Conservation (phyloP, 177 flowering plant genomes). For the Tripterygium wilfordii region DNA sequence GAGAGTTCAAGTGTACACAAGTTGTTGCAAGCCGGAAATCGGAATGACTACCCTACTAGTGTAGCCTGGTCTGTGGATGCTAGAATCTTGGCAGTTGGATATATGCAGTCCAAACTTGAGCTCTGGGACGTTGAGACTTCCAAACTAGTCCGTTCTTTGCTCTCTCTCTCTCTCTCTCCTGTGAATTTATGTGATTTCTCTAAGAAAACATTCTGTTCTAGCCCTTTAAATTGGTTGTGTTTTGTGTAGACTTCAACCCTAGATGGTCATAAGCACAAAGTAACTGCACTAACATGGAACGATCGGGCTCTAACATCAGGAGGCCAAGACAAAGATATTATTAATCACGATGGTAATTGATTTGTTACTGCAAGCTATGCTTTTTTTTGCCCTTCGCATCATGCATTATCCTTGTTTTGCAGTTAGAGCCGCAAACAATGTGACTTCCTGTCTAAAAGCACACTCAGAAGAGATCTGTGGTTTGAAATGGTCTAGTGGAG, state of each 20-base stretch:
- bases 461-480: constrained; percentile 45
- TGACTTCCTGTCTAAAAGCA: constrained; percentile 16
- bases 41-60: constrained; percentile 26
- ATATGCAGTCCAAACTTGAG: constrained; percentile 26
- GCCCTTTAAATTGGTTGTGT: not conserved
- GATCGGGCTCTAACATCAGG: constrained; percentile 39
- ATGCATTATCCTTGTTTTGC: constrained; percentile 4
- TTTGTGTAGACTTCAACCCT: constrained; percentile 27
- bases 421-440: constrained; percentile 33
- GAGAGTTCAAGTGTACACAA: not conserved
- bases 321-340: constrained; percentile 35
- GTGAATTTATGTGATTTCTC: no score
- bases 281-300: constrained; percentile 47
- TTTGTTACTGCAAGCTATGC: no score
- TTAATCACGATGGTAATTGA: constrained; percentile 46
- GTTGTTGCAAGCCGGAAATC: constrained; percentile 14
- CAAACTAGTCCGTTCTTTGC: constrained; percentile 18
- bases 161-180: not conserved
- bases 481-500: constrained; percentile 49
- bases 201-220: not conserved
- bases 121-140: constrained; percentile 48
- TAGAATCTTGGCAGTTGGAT: constrained; percentile 37
- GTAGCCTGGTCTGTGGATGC: constrained; percentile 44
- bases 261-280: constrained; percentile 31
- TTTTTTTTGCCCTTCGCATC: no score